Conservation (phyloP, 371 early-diverging fungal genomes). For the Mucor mucedo region DNA sequence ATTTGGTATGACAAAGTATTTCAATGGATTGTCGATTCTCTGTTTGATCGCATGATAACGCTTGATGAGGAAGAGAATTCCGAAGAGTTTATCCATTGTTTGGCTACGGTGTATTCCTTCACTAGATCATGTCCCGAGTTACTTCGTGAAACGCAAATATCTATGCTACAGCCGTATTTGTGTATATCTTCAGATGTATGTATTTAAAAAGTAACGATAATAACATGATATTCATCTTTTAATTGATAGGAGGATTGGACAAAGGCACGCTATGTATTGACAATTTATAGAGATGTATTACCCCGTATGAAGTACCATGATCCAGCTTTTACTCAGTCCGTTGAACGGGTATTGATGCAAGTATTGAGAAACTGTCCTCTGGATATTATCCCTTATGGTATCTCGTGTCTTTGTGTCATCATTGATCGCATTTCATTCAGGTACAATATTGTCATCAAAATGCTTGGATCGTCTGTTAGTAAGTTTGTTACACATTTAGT, state of each 20-base stretch:
- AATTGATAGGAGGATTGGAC: slow-evolving; percentile 53
- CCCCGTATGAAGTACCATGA: slow-evolving; percentile 63
- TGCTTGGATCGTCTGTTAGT: slow-evolving; percentile 62
- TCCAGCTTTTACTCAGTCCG: slow-evolving; percentile 50
- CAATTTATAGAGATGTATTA: slow-evolving; percentile 62
- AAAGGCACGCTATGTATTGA: slow-evolving; percentile 56
- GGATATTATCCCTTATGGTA: slow-evolving; percentile 66
- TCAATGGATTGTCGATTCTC: slow-evolving; percentile 69
- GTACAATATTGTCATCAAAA: slow-evolving; percentile 65
- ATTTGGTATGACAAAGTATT: slow-evolving; percentile 51
- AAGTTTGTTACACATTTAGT: slow-evolving; percentile 3
- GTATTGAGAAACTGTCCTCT: slow-evolving; percentile 65
- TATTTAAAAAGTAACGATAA: neutral
- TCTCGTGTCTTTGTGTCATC: slow-evolving; percentile 78
- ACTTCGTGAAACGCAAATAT: slow-evolving; percentile 47
- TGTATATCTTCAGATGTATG: slow-evolving; percentile 44
- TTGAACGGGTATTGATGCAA: slow-evolving; percentile 63
- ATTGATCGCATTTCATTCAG: slow-evolving; percentile 67
- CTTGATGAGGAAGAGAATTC: slow-evolving; percentile 57
- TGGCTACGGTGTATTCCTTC: slow-evolving; percentile 49
- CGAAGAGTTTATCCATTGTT: slow-evolving; percentile 39
- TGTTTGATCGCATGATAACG: slow-evolving; percentile 65
- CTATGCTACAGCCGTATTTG: slow-evolving; percentile 56
- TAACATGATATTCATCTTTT: neutral
- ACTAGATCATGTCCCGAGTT: slow-evolving; percentile 50